Evolutionary conservation across 768 basidiomycete genomes (phyloP).

Genomic region (Strobilomyces dryophilus): DNA sequence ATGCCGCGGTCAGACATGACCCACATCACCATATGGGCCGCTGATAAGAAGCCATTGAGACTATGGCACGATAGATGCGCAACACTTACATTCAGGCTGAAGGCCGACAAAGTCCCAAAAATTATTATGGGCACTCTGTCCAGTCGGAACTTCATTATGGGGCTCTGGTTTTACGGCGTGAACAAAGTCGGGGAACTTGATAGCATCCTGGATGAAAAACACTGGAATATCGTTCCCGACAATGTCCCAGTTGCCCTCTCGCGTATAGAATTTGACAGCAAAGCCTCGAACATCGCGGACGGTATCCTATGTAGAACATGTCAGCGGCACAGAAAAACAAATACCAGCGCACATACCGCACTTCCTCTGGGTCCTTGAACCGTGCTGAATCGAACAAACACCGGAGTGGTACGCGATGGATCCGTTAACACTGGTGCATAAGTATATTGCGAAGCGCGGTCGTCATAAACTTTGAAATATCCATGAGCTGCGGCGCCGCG

Average conservation of each 20-base stretch:
- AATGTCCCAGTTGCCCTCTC: slow-evolving; percentile 85
- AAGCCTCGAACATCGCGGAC: slow-evolving; percentile 88
- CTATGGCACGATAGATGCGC: neutral
- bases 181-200: slow-evolving; percentile 83
- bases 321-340: neutral
- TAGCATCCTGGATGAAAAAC: slow-evolving; percentile 77
- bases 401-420: slow-evolving; percentile 64
- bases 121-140: slow-evolving; percentile 73
- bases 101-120: slow-evolving; percentile 84
- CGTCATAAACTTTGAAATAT: slow-evolving; percentile 70
- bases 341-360: slow-evolving; percentile 47
- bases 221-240: slow-evolving; percentile 84
- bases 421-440: slow-evolving; percentile 70
- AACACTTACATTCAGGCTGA: slow-evolving; percentile 53
- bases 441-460: slow-evolving; percentile 67
- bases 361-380: slow-evolving; percentile 81
- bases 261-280: slow-evolving; percentile 77
- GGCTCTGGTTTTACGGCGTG: slow-evolving; percentile 88
- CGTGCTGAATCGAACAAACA: slow-evolving; percentile 83
- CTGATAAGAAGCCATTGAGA: slow-evolving; percentile 30
- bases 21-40: slow-evolving; percentile 80
- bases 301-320: slow-evolving; percentile 44
- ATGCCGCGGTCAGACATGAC: slow-evolving; percentile 80
- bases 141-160: slow-evolving; percentile 72
- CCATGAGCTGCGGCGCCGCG: slow-evolving; percentile 81